These are phyloP conservation scores for Apiospora hydei DNA, from an alignment of 2,329 filamentous ascomycete genomes.

Conservation along the genomic window DNA sequence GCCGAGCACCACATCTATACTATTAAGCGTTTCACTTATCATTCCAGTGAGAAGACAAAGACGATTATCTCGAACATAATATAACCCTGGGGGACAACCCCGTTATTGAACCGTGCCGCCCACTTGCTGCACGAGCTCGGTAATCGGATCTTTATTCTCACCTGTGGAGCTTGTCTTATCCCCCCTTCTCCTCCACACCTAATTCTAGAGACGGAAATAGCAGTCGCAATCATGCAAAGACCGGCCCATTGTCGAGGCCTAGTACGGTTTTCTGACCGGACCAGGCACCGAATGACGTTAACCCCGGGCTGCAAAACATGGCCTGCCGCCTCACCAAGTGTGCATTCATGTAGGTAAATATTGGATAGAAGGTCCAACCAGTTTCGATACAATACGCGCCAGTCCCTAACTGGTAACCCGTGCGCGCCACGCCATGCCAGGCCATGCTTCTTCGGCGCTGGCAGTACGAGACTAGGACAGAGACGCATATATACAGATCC, in stretches of 20 bases:
- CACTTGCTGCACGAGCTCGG: background rate
- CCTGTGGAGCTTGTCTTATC: slow-evolving; percentile 1
- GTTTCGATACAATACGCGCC: background rate
- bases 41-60: background rate
- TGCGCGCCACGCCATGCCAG: background rate
- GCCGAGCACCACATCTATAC: background rate
- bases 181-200: background rate
- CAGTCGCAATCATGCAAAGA: slow-evolving; percentile 7
- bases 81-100: background rate
- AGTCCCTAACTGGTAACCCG: slow-evolving; percentile 4
- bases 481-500: background rate
- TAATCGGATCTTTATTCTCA: background rate
- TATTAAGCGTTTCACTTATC: background rate
- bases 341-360: background rate
- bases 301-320: background rate
- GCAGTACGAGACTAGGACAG: background rate
- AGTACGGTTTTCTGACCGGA: background rate
- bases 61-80: background rate
- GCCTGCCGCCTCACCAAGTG: background rate
- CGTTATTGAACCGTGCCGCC: background rate
- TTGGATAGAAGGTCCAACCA: background rate
- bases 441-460: slow-evolving; percentile 12
- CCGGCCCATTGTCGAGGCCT: slow-evolving; percentile 15
- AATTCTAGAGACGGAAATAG: slow-evolving; percentile 10
- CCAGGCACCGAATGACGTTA: background rate